Evolutionary conservation across 2,329 filamentous ascomycete species (phyloP).

Genomic region (Cercospora janseana): DNA sequence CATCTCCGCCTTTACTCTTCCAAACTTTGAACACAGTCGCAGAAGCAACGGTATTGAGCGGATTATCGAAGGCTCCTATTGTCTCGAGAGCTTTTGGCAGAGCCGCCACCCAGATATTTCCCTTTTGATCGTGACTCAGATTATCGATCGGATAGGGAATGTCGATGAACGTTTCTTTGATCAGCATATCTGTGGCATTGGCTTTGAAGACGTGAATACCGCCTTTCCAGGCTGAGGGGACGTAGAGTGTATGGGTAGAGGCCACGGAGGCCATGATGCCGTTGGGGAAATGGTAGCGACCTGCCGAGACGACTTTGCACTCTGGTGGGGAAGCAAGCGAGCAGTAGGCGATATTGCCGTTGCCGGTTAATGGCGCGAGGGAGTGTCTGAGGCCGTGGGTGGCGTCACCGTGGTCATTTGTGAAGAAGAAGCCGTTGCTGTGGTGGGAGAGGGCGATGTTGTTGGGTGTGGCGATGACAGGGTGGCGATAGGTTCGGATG

Average conservation of each 20-base stretch:
- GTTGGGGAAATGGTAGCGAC: constrained; percentile 24
- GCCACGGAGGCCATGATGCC: constrained; percentile 18
- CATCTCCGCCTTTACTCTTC: constrained; percentile 10
- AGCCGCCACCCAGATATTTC: constrained; percentile 24
- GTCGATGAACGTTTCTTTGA: constrained; percentile 17
- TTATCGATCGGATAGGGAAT: constrained; percentile 26
- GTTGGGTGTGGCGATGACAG: constrained; percentile 26
- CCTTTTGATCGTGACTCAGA: constrained; percentile 23
- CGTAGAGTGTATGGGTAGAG: constrained; percentile 20
- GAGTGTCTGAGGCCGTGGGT: constrained; percentile 18
- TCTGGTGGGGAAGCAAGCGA: background rate
- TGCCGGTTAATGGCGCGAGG: constrained; percentile 21
- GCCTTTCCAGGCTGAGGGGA: constrained; percentile 22
- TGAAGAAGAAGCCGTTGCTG: constrained; percentile 23
- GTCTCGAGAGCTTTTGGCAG: constrained; percentile 18
- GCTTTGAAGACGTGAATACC: constrained; percentile 23
- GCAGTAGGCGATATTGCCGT: constrained; percentile 26
- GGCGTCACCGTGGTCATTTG: constrained; percentile 29
- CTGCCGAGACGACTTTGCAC: constrained; percentile 12
- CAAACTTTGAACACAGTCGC: constrained; percentile 21
- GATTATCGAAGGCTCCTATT: constrained; percentile 20
- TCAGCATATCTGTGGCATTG: constrained; percentile 6
- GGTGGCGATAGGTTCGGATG: constrained; percentile 17
- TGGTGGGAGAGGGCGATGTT: constrained; percentile 21
- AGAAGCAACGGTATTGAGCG: constrained; percentile 11